Evolutionary conservation across 805 yeast genomes (phyloP).

Genomic region (Diddensiella caesifluorescens): DNA sequence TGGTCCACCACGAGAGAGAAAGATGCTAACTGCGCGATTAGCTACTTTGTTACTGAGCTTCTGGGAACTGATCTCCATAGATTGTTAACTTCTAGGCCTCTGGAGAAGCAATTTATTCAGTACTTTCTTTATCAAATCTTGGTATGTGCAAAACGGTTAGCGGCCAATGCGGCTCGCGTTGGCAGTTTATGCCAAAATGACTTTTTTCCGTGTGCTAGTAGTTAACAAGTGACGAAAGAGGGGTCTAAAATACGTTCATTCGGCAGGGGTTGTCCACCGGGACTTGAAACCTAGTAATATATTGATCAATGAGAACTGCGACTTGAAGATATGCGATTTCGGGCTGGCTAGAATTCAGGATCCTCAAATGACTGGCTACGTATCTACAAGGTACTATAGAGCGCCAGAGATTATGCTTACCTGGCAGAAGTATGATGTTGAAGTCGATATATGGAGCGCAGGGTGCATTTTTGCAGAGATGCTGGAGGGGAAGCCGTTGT

Average conservation of each 20-base stretch:
- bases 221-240: too few relatives aligned
- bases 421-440: constrained; percentile 96
- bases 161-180: not conserved
- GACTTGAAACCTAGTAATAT: constrained; percentile 80
- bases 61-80: constrained; percentile 96
- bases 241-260: constrained; percentile 84
- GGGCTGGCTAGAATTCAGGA: constrained; percentile 97
- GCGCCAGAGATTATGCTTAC: constrained; percentile 99
- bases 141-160: constrained; percentile 11
- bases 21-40: constrained; percentile 21
- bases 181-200: too few relatives aligned
- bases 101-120: constrained; percentile 94
- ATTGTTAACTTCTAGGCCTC: constrained; percentile 82
- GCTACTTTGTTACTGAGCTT: constrained; percentile 85
- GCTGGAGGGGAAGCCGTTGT: constrained; percentile 94
- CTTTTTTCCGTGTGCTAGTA: too few relatives aligned
- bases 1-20: too few relatives aligned
- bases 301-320: constrained; percentile 83
- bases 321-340: constrained; percentile 85
- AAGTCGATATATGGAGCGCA: constrained; percentile 97
- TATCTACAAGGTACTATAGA: constrained; percentile 89
- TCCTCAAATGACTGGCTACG: constrained; percentile 99
- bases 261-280: constrained; percentile 88
- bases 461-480: constrained; percentile 97
- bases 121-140: constrained; percentile 90